phyloP scores from a whole-genome alignment of 345 rosid genomes.

The Kernera saxatilis region DNA sequence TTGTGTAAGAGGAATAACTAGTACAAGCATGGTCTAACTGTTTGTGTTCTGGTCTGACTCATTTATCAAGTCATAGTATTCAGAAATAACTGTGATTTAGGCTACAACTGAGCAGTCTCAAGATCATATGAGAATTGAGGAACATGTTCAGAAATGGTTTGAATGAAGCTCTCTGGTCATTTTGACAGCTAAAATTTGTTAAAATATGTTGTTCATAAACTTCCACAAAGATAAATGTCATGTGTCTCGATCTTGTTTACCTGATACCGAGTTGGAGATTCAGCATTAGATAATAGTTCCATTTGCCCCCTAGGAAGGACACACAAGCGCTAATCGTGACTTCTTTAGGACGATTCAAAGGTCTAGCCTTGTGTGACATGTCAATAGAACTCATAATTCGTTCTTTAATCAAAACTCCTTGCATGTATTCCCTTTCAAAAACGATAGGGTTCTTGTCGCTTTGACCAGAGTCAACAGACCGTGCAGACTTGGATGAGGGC shows the following conservation, averaged over 20 bases:
- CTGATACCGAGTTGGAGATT: slow-evolving; percentile 96
- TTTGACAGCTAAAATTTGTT: neutral
- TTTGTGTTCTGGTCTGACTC: slow-evolving; percentile 5
- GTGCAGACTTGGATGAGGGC: slow-evolving; percentile 35
- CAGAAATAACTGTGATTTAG: neutral
- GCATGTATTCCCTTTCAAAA: slow-evolving; percentile 88
- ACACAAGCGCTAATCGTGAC: slow-evolving; percentile 41
- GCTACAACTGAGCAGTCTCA: neutral
- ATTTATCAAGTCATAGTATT: neutral
- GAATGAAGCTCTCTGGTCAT: neutral
- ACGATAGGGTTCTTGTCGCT: slow-evolving; percentile 37
- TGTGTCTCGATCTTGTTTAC: slow-evolving; percentile 36
- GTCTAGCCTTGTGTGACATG: slow-evolving; percentile 38
- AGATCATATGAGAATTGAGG: neutral
- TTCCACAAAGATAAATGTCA: slow-evolving; percentile 6
- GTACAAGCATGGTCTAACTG: neutral
- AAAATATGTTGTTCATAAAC: neutral
- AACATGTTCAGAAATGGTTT: neutral
- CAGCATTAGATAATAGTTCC: slow-evolving; percentile 74
- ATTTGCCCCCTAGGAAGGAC: slow-evolving; percentile 41
- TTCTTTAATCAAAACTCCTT: slow-evolving; percentile 85
- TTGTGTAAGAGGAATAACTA: neutral
- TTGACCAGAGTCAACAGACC: slow-evolving; percentile 29
- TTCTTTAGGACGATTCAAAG: slow-evolving; percentile 43
- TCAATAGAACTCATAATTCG: slow-evolving; percentile 37